Conservation (phyloP, 2,329 filamentous ascomycete genomes). For the Septoria linicola region DNA sequence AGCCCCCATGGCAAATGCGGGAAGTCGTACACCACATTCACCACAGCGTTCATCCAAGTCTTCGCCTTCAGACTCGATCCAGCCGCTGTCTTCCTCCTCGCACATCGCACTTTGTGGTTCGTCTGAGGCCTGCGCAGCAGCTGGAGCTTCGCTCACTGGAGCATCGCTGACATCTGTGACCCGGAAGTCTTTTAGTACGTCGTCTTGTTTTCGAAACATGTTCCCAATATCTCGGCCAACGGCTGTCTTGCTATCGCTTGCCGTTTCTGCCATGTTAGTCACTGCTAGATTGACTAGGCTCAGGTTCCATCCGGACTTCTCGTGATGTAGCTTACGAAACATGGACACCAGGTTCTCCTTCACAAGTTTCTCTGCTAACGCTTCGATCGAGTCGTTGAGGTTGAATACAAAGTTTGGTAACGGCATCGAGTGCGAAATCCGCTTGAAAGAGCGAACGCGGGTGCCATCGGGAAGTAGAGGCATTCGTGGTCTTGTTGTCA, state of each 20-base stretch:
- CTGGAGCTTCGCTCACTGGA: neutral
- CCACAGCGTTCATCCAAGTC: slow-evolving; percentile 41
- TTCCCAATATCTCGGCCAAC: slow-evolving; percentile 70
- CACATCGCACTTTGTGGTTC: slow-evolving; percentile 15
- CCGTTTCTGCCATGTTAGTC: slow-evolving; percentile 69
- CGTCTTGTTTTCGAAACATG: slow-evolving; percentile 79
- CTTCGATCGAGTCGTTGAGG: slow-evolving; percentile 57
- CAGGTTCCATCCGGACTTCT: slow-evolving; percentile 71
- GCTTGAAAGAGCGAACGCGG: slow-evolving; percentile 60
- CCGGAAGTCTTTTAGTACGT: slow-evolving; percentile 66
- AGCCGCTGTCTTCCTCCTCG: slow-evolving; percentile 20
- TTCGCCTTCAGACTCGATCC: slow-evolving; percentile 27
- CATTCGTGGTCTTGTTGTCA: slow-evolving; percentile 69
- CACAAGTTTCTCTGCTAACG: slow-evolving; percentile 67
- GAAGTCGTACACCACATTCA: slow-evolving; percentile 55
- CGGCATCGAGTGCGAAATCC: slow-evolving; percentile 72
- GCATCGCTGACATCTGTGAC: slow-evolving; percentile 46
- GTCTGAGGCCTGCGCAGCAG: neutral
- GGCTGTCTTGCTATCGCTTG: slow-evolving; percentile 45
- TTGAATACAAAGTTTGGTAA: slow-evolving; percentile 74
- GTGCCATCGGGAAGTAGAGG: slow-evolving; percentile 54
- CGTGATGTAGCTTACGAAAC: slow-evolving; percentile 71
- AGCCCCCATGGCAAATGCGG: slow-evolving; percentile 58
- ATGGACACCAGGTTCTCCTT: slow-evolving; percentile 66
- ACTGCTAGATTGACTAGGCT: slow-evolving; percentile 84